These are phyloP conservation scores for Penicillium desertorum DNA, from an alignment of 495 filamentous ascomycete species.

Conservation along the genomic window DNA sequence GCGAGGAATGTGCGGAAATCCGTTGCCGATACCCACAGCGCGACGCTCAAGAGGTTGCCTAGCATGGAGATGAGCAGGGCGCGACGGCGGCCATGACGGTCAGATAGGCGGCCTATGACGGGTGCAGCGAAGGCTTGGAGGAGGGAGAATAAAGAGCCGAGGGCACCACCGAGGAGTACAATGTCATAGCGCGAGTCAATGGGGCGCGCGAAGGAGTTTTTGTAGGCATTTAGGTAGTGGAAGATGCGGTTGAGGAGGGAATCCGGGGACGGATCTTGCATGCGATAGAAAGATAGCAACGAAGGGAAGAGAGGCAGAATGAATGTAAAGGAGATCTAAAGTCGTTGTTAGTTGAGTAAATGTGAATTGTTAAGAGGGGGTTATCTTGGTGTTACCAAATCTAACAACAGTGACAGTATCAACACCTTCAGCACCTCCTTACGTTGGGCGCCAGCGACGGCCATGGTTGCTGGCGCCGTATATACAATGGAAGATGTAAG, in stretches of 20 bases:
- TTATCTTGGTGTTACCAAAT: conserved; percentile 52
- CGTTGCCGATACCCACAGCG: conserved; percentile 87
- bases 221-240: conserved; percentile 87
- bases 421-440: conserved; percentile 82
- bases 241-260: conserved; percentile 77
- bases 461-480: conserved; percentile 32
- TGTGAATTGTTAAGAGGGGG: background rate
- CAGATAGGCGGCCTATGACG: conserved; percentile 83
- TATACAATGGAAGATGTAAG: background rate
- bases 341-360: background rate
- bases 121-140: conserved; percentile 93
- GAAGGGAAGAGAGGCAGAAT: conserved; percentile 95
- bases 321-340: conserved; percentile 86
- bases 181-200: conserved; percentile 98
- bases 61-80: conserved; percentile 90
- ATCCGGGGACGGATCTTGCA: conserved; percentile 52
- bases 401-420: conserved; percentile 69
- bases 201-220: conserved; percentile 85
- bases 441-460: conserved; percentile 48
- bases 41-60: conserved; percentile 90
- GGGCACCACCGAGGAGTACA: conserved; percentile 88
- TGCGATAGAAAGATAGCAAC: conserved; percentile 91
- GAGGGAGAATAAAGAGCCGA: conserved; percentile 90
- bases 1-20: conserved; percentile 96
- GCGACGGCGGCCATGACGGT: conserved; percentile 82